Percentiles rank a stretch among this genome's conserved stretches.
Conservation (phyloP, 352 stramenopile species). For the Blastocystis sp. region DNA sequence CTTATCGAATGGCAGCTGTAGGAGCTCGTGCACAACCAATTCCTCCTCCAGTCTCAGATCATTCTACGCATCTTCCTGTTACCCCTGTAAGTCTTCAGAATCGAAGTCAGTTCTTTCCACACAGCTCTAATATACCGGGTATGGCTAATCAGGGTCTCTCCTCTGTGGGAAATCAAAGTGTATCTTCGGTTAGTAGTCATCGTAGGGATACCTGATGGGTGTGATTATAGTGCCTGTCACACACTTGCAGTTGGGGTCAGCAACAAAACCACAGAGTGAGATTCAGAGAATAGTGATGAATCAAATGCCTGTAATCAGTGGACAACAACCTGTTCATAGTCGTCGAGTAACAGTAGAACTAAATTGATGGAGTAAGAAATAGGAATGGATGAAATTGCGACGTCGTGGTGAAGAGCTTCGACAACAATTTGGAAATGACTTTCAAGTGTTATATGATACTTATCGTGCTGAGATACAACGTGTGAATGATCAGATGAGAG, state of each 20-base stretch:
- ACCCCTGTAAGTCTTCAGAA: not conserved
- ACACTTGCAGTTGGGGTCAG: not conserved
- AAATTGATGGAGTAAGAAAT: not conserved
- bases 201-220: not conserved
- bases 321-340: not conserved
- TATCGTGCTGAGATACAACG: constrained; percentile 2
- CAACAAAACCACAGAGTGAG: not conserved
- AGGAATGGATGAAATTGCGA: constrained; percentile 54
- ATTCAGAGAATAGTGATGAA: constrained; percentile 2
- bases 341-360: not conserved
- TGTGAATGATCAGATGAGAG: not conserved
- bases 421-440: constrained; percentile 19
- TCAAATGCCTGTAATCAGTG: not conserved
- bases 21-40: not conserved
- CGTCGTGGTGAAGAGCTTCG: constrained; percentile 2
- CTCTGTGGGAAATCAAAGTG: not conserved
- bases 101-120: constrained; percentile 31
- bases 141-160: not conserved
- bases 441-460: constrained; percentile 34
- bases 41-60: not conserved
- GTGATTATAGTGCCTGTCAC: constrained; percentile 42
- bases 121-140: not conserved
- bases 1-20: not conserved
- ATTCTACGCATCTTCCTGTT: not conserved
- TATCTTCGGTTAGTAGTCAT: not conserved